Evolutionary conservation across 2,329 filamentous ascomycete species (phyloP), one percentile per base, ranked within the genome.

Genomic region (Penicillium sp.): DNA sequence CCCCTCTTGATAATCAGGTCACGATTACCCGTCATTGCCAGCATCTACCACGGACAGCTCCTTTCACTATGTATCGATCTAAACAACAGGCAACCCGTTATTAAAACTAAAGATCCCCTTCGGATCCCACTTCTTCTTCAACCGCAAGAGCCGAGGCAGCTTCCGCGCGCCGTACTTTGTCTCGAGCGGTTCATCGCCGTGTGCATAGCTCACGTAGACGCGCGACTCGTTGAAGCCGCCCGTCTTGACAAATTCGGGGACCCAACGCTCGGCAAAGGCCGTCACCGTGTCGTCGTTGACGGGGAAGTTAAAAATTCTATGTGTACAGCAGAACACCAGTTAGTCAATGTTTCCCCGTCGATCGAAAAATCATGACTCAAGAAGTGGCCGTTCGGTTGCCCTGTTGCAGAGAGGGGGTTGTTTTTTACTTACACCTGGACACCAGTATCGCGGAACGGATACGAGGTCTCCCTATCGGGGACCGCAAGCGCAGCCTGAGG

Each of bases 111-210:
- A 60, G 11, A 54, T 5, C 5, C 44, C 45, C 30, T 41, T 48
- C 7, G 58, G 51, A 50, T 60, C 58, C 50, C 51, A 60, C 44
- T 56, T 29, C 44, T 38, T 47, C 29, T 60, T 60, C 44, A 60
- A 15, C 51, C 23, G 17, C 11, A 26, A n/a, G 30, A 60, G 51
- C 1, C 41, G 29, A 3, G 29, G 41, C 45, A 60, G 11, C n/a
- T 60, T 60, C 19, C n/a, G n/a, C 9, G 17, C 17, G 5, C 23
- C 45, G 30, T 55, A 56, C 31, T n/a, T 54, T 2, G 17, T 5
- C 9, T 55, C 50, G 0, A 60, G 50, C 0, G 19, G 17, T n/a
- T 60, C 51, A 9, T 48, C 29, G 51, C 58, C 58, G 7, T 55
- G 50, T 8, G 58, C 50, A 31, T 48, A 60, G 29, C 41, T 55